These are phyloP conservation scores for Candida sojae DNA, from an alignment of 1,139 yeast genomes.

Conservation along the genomic window DNA sequence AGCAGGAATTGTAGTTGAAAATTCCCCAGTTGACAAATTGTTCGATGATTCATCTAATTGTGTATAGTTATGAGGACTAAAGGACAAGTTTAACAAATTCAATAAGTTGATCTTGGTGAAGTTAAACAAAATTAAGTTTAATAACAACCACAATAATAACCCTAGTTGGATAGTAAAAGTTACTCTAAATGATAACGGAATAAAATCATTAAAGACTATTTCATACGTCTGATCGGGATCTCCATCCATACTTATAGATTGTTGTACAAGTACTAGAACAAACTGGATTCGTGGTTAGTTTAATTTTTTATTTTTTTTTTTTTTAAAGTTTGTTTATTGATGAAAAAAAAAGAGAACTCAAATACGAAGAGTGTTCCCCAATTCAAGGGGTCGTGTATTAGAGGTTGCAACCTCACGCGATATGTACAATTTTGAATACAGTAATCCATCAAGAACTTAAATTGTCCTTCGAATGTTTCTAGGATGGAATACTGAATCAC, in stretches of 20 bases:
- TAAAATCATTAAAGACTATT: slow-evolving; percentile 23
- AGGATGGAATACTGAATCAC: neutral
- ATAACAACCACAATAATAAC: slow-evolving; percentile 33
- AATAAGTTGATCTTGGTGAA: slow-evolving; percentile 33
- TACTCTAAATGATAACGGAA: slow-evolving; percentile 44
- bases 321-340: neutral
- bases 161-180: slow-evolving; percentile 35
- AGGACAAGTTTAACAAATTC: slow-evolving; percentile 39
- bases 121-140: slow-evolving; percentile 28
- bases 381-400: no score
- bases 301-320: neutral
- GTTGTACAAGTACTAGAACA: neutral
- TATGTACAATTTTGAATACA: no score
- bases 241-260: slow-evolving; percentile 12
- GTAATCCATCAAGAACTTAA: no score
- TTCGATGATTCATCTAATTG: slow-evolving; percentile 22
- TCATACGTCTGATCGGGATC: slow-evolving; percentile 13
- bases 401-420: no score
- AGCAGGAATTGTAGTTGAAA: slow-evolving; percentile 32
- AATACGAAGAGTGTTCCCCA: no score
- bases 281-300: neutral
- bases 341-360: no score
- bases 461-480: no score
- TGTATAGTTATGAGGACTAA: slow-evolving; percentile 39
- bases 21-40: slow-evolving; percentile 31